Evolutionary conservation across 2,329 filamentous ascomycete genomes (phyloP).

Genomic region (Neospermospora avenae): DNA sequence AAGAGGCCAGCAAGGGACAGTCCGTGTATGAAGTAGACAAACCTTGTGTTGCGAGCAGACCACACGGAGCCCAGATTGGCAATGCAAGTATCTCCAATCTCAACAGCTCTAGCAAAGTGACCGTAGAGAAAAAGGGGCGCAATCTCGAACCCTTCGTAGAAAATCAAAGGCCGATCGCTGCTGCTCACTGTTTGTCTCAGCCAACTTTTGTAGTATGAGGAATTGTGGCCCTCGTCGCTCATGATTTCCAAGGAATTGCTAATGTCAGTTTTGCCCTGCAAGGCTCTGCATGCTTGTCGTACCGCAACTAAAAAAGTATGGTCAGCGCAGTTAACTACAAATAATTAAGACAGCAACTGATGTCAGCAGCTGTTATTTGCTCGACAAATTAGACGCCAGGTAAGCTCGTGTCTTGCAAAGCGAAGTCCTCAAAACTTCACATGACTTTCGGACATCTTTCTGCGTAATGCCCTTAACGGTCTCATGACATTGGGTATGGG

Average conservation of each 20-base stretch:
- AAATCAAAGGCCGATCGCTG: constrained; percentile 59
- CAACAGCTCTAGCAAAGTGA: constrained; percentile 56
- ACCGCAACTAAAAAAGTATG: constrained; percentile 43
- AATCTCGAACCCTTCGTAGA: constrained; percentile 67
- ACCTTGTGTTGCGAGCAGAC: constrained; percentile 56
- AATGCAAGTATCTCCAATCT: constrained; percentile 51
- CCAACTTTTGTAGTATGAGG: constrained; percentile 58
- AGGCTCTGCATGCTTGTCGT: constrained; percentile 63
- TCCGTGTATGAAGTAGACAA: constrained; percentile 58
- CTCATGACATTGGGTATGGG: too few relatives aligned
- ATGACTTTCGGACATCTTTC: too few relatives aligned
- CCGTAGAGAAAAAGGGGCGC: constrained; percentile 61
- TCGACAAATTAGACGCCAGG: neutral
- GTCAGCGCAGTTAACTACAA: neutral
- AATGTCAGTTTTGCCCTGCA: constrained; percentile 69
- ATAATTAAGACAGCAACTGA: neutral
- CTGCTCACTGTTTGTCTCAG: constrained; percentile 47
- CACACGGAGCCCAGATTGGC: constrained; percentile 50
- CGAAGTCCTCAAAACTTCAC: too few relatives aligned
- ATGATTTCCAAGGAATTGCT: constrained; percentile 51
- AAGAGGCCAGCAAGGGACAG: constrained; percentile 53
- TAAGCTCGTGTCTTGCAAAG: too few relatives aligned
- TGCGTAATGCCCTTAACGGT: too few relatives aligned
- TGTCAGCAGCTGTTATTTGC: neutral
- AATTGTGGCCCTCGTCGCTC: constrained; percentile 64